phyloP scores from a whole-genome alignment of 148 eudicot species.

The Simmondsia chinensis region DNA sequence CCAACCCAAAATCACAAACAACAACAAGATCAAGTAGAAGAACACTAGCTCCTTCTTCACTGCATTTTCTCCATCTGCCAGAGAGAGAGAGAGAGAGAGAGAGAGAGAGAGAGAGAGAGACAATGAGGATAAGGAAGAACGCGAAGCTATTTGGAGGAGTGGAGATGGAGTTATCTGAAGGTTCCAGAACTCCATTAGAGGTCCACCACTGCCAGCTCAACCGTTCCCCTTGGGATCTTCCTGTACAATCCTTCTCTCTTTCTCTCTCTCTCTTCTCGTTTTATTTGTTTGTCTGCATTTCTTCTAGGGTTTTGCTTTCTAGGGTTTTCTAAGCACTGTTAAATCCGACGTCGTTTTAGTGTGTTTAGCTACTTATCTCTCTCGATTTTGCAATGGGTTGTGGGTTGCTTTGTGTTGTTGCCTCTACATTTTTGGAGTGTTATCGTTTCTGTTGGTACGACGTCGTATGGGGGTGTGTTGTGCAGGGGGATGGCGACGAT shows the following conservation, averaged over 20 bases:
- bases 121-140: slow-evolving; percentile 11
- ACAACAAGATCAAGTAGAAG: too few species aligned
- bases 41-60: too few species aligned
- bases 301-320: slow-evolving; percentile 1
- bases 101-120: neutral
- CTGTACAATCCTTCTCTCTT: neutral
- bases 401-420: neutral
- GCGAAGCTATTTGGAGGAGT: too few species aligned
- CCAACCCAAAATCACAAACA: too few species aligned
- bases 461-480: slow-evolving; percentile 4
- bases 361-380: neutral
- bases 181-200: neutral
- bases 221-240: slow-evolving; percentile 40
- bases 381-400: slow-evolving; percentile 7
- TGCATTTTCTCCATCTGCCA: too few species aligned
- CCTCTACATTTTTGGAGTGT: neutral
- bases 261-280: neutral
- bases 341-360: slow-evolving; percentile 18
- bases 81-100: slow-evolving; percentile 2
- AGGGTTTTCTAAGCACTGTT: slow-evolving; percentile 19
- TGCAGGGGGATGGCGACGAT: slow-evolving; percentile 28
- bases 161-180: too few species aligned
- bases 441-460: slow-evolving; percentile 1
- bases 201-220: slow-evolving; percentile 19
- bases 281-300: slow-evolving; percentile 6